phyloP scores from a whole-genome alignment of 2,329 filamentous ascomycete genomes.

The Talaromyces albobiverticillius region DNA sequence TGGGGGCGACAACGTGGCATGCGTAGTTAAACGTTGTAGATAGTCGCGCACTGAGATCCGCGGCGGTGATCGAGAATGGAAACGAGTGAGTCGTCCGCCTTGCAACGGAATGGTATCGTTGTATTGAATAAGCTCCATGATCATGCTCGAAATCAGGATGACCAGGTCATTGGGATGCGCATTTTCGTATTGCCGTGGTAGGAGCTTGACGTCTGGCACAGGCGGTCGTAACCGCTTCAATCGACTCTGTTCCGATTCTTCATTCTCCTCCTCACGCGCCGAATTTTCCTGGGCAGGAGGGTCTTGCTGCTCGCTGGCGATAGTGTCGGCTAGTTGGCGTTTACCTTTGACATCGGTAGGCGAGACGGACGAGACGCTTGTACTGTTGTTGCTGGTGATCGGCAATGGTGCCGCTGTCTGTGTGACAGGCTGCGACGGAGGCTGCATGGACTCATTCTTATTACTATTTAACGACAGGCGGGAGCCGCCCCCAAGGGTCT shows the following conservation, averaged over 20 bases:
- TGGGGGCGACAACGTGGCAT: slow-evolving; percentile 88
- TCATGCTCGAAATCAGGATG: slow-evolving; percentile 87
- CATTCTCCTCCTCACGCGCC: neutral
- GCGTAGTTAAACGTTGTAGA: slow-evolving; percentile 84
- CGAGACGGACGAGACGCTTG: slow-evolving; percentile 4
- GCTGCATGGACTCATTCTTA: neutral
- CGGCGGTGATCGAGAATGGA: slow-evolving; percentile 86
- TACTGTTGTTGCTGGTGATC: neutral
- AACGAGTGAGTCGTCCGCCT: slow-evolving; percentile 83
- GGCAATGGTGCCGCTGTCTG: slow-evolving; percentile 1
- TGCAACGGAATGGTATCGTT: slow-evolving; percentile 86
- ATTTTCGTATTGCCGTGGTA: slow-evolving; percentile 70
- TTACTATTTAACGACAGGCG: slow-evolving; percentile 15
- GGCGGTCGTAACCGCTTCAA: slow-evolving; percentile 48
- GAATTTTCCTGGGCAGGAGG: slow-evolving; percentile 16
- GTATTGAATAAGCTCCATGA: slow-evolving; percentile 87
- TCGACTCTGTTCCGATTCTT: slow-evolving; percentile 30
- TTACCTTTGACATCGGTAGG: slow-evolving; percentile 15
- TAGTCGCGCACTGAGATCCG: slow-evolving; percentile 95
- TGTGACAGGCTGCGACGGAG: neutral
- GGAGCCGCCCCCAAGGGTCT: slow-evolving; percentile 31
- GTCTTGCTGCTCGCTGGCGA: neutral
- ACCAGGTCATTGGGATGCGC: slow-evolving; percentile 85
- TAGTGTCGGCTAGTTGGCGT: slow-evolving; percentile 34
- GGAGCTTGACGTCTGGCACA: slow-evolving; percentile 50